These are phyloP conservation scores for Blastobotrys buckinghamii DNA, from an alignment of 1,139 yeast genomes.

Conservation along the genomic window DNA sequence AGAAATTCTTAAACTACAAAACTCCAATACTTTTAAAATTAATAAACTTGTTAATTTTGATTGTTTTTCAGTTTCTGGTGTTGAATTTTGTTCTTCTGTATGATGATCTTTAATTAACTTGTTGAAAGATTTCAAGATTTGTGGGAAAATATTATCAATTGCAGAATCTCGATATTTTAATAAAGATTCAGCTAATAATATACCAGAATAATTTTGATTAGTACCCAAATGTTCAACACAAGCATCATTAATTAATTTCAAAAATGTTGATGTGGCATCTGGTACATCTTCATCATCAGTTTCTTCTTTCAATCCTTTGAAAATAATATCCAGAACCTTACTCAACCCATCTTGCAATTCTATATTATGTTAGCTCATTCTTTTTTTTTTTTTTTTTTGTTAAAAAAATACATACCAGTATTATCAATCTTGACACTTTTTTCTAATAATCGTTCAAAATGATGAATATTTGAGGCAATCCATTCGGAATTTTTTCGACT, in stretches of 20 bases:
- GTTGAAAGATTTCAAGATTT: conserved; percentile 79
- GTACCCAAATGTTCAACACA: conserved; percentile 73
- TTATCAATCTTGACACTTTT: conserved; percentile 80
- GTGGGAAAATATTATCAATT: conserved; percentile 67
- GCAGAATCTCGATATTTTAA: conserved; percentile 68
- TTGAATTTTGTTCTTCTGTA: conserved; percentile 4
- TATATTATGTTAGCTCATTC: not conserved
- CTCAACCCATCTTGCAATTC: conserved; percentile 57
- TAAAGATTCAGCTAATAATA: conserved; percentile 77
- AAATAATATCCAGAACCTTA: conserved; percentile 59
- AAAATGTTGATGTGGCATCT: conserved; percentile 57
- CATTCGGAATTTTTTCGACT: conserved; percentile 71
- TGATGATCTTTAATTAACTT: conserved; percentile 87
- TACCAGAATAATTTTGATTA: conserved; percentile 88
- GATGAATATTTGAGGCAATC: conserved; percentile 65
- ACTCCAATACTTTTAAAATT: conserved; percentile 67
- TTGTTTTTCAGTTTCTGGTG: conserved; percentile 50
- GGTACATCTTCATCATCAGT: conserved; percentile 39
- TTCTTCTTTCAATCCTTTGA: conserved; percentile 33
- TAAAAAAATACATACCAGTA: conserved; percentile 33
- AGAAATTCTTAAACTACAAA: conserved; percentile 76
- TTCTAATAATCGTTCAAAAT: conserved; percentile 68
- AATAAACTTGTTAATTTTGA: conserved; percentile 73
- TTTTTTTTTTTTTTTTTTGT: conserved; percentile 27
- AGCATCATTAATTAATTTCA: conserved; percentile 55